These are phyloP conservation scores for Nicotiana benthamiana DNA, from an alignment of 257 asterid genomes.

Conservation along the genomic window DNA sequence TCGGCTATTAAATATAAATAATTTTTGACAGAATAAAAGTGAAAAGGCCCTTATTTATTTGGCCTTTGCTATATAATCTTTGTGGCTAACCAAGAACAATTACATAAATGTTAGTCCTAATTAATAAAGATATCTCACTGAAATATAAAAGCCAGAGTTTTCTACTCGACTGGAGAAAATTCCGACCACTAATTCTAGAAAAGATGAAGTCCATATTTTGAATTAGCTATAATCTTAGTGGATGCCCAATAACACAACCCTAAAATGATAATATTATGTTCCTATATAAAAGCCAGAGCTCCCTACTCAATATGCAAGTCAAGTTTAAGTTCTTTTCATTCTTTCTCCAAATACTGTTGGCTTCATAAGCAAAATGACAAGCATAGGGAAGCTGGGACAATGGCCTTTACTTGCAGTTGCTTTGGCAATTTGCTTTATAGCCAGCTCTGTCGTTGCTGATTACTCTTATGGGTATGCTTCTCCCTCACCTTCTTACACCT, in stretches of 20 bases:
- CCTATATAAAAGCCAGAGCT: not conserved
- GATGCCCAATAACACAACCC: too few species aligned
- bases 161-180: too few species aligned
- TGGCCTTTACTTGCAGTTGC: not conserved
- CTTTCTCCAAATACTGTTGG: not conserved
- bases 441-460: constrained; percentile 5
- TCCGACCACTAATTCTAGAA: too few species aligned
- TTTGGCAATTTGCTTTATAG: not conserved
- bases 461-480: constrained; percentile 1
- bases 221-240: too few species aligned
- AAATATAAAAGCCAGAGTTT: not conserved
- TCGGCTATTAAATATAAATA: too few species aligned
- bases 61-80: not conserved
- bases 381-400: not conserved
- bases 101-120: too few species aligned
- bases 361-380: not conserved
- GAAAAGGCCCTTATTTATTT: too few species aligned
- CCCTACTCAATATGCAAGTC: not conserved
- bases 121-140: not conserved
- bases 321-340: not conserved
- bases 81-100: too few species aligned
- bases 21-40: too few species aligned
- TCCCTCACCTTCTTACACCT: not conserved
- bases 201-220: too few species aligned
- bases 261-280: too few species aligned